phyloP scores from a whole-genome alignment of 345 rosid genomes.

The Citrus sp. region DNA sequence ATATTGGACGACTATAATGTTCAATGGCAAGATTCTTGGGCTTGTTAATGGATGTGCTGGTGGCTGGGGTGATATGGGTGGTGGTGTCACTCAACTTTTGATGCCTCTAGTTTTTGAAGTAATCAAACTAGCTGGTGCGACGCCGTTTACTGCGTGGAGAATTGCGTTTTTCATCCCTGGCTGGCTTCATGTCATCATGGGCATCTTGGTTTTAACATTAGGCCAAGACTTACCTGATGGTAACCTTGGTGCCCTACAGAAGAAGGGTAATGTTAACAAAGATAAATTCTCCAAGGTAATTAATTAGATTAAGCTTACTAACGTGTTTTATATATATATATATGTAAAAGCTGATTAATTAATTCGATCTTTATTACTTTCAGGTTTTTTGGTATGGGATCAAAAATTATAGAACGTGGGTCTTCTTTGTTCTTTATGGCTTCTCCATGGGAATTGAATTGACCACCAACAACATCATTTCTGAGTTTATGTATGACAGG shows the following conservation, averaged over 20 bases:
- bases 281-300: constrained; percentile 73
- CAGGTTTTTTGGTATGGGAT: constrained; percentile 77
- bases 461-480: constrained; percentile 66
- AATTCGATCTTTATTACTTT: not conserved
- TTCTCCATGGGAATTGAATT: constrained; percentile 89
- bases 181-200: constrained; percentile 61
- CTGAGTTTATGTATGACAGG: constrained; percentile 81
- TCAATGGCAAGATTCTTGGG: constrained; percentile 79
- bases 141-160: constrained; percentile 90
- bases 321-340: no score
- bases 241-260: constrained; percentile 62
- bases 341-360: not conserved
- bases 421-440: constrained; percentile 80
- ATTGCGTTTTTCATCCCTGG: constrained; percentile 87
- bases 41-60: constrained; percentile 85
- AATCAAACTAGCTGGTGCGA: constrained; percentile 45
- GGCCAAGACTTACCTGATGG: constrained; percentile 97
- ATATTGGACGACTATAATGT: constrained; percentile 96
- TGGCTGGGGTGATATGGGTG: constrained; percentile 98
- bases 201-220: constrained; percentile 59
- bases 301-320: constrained; percentile 7
- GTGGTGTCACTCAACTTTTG: constrained; percentile 83
- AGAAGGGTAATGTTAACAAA: constrained; percentile 66
- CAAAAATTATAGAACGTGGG: constrained; percentile 86
- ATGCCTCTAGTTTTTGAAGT: constrained; percentile 82